Evolutionary conservation across 1,139 yeast species (phyloP).

Genomic region (Taiozyma onychis): DNA sequence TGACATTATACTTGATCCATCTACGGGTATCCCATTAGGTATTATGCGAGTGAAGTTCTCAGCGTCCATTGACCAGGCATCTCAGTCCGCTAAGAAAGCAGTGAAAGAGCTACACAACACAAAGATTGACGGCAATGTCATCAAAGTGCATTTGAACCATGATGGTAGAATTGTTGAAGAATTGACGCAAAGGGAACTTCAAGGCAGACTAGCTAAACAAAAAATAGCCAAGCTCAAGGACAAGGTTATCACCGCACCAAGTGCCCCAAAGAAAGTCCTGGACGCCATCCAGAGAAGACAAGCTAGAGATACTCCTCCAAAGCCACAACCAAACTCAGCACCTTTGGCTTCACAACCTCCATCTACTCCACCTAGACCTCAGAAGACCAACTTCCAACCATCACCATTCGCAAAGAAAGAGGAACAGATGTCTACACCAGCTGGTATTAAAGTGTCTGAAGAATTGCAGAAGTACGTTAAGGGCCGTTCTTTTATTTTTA

Average conservation of each 20-base stretch:
- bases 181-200: slow-evolving; percentile 22
- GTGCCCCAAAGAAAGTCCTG: slow-evolving; percentile 16
- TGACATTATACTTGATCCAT: slow-evolving; percentile 62
- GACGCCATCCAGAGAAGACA: slow-evolving; percentile 12
- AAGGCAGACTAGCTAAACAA: slow-evolving; percentile 14
- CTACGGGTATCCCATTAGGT: slow-evolving; percentile 77
- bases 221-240: slow-evolving; percentile 13
- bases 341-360: not conserved
- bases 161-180: slow-evolving; percentile 20
- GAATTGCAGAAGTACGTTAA: slow-evolving; percentile 44
- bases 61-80: slow-evolving; percentile 53
- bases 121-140: slow-evolving; percentile 29
- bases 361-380: not conserved
- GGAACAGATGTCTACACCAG: not conserved
- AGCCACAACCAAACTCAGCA: not conserved
- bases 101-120: slow-evolving; percentile 29
- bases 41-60: slow-evolving; percentile 60
- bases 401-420: not conserved
- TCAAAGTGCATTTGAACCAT: slow-evolving; percentile 28
- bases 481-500: slow-evolving; percentile 50
- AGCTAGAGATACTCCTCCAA: not conserved
- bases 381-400: not conserved
- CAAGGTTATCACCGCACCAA: slow-evolving; percentile 13
- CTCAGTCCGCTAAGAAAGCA: slow-evolving; percentile 40
- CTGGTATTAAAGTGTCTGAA: slow-evolving; percentile 28